Evolutionary conservation across 2,329 filamentous ascomycete genomes (phyloP).

Genomic region (Penicillium sp.): DNA sequence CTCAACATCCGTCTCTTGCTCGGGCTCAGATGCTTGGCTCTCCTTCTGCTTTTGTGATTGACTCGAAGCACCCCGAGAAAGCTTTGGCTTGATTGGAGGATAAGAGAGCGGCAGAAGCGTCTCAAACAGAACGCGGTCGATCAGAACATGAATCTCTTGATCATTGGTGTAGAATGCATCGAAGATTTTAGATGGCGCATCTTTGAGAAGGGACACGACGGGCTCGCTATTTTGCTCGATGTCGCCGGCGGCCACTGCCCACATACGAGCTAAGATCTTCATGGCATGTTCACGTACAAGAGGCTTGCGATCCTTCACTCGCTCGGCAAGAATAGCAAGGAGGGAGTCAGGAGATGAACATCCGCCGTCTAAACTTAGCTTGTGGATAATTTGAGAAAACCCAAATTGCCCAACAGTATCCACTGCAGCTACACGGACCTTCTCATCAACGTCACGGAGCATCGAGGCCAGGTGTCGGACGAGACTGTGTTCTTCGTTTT

Average conservation of each 20-base stretch:
- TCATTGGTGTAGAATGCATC: slow-evolving; percentile 90
- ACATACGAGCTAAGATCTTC: slow-evolving; percentile 76
- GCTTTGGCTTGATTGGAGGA: slow-evolving; percentile 63
- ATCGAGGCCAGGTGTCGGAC: slow-evolving; percentile 73
- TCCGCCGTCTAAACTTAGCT: slow-evolving; percentile 72
- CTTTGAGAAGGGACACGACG: slow-evolving; percentile 69
- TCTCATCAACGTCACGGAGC: slow-evolving; percentile 83
- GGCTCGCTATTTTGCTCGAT: slow-evolving; percentile 77
- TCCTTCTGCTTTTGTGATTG: slow-evolving; percentile 55
- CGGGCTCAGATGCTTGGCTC: slow-evolving; percentile 35
- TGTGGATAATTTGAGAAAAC: slow-evolving; percentile 75
- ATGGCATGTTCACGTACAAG: slow-evolving; percentile 82
- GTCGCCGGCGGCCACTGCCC: slow-evolving; percentile 88
- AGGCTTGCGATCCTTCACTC: slow-evolving; percentile 80
- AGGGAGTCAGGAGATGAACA: slow-evolving; percentile 73
- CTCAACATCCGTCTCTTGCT: slow-evolving; percentile 43
- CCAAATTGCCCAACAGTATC: slow-evolving; percentile 76
- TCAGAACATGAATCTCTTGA: slow-evolving; percentile 73
- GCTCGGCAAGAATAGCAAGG: slow-evolving; percentile 75
- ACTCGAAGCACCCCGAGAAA: slow-evolving; percentile 45
- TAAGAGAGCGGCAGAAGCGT: slow-evolving; percentile 85
- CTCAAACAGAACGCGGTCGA: slow-evolving; percentile 83
- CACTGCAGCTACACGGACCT: slow-evolving; percentile 83
- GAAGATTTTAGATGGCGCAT: slow-evolving; percentile 79
- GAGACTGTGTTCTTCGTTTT: slow-evolving; percentile 73